A percentile compares a stretch with the other conserved stretches of the same genome.
Conservation (phyloP, 75 land plant species). For the Cunninghamia lanceolata region DNA sequence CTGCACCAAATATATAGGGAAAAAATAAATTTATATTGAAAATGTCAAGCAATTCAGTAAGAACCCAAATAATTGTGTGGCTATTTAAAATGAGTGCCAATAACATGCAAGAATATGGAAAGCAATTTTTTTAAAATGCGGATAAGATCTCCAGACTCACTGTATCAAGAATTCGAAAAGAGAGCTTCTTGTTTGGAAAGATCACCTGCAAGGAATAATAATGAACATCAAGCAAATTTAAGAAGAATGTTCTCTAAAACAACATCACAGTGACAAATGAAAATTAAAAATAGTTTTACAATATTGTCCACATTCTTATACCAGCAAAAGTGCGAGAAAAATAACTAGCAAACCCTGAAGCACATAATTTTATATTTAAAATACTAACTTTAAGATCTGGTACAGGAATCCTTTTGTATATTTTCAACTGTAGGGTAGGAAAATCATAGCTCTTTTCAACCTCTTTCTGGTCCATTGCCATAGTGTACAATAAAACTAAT, state of each 20-base stretch:
- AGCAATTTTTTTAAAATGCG: background rate
- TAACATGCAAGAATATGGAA: background rate
- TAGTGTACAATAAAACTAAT: slow-evolving; percentile 72
- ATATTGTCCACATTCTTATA: background rate
- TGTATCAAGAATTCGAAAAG: slow-evolving; percentile 89
- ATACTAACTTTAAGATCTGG: slow-evolving; percentile 85
- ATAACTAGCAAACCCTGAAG: background rate
- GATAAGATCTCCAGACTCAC: slow-evolving; percentile 32
- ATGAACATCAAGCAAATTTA: background rate
- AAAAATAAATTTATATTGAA: background rate
- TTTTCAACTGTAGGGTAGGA: slow-evolving; percentile 63
- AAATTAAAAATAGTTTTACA: background rate
- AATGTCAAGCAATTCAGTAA: background rate
- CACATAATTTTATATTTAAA: background rate
- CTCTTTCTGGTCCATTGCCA: slow-evolving; percentile 17
- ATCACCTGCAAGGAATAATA: slow-evolving; percentile 60
- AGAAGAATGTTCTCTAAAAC: background rate
- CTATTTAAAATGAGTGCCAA: background rate
- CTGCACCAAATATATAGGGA: background rate
- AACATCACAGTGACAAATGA: background rate
- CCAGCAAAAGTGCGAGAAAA: background rate
- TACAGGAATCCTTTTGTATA: slow-evolving; percentile 82
- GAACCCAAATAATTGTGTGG: background rate
- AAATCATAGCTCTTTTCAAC: slow-evolving; percentile 20
- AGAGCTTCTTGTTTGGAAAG: slow-evolving; percentile 94